Evolutionary conservation across 257 asterid genomes (phyloP).

Genomic region (Solanum etuberosum): DNA sequence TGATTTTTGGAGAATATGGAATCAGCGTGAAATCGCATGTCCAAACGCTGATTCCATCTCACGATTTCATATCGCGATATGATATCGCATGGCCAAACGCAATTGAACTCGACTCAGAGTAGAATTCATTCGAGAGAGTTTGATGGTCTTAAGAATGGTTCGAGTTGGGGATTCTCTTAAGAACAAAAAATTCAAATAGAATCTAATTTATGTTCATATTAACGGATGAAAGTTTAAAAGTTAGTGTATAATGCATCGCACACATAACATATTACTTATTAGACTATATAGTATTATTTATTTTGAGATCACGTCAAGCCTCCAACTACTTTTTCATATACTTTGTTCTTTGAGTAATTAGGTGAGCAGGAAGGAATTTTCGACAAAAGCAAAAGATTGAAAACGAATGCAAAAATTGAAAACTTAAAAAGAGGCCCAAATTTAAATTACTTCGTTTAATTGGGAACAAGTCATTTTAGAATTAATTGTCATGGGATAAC

Average conservation of each 20-base stretch:
- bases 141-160: too few relatives aligned
- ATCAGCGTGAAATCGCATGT: too few relatives aligned
- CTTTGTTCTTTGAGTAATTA: neutral
- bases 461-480: too few relatives aligned
- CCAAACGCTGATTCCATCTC: too few relatives aligned
- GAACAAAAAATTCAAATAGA: too few relatives aligned
- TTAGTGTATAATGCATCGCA: neutral
- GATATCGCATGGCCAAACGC: too few relatives aligned
- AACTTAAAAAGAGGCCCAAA: neutral
- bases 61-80: too few relatives aligned
- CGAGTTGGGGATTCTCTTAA: too few relatives aligned
- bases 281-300: neutral
- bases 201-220: too few relatives aligned
- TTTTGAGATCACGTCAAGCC: neutral
- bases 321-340: neutral
- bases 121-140: too few relatives aligned
- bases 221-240: neutral
- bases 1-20: too few relatives aligned
- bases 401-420: neutral
- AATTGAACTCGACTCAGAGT: neutral
- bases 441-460: neutral
- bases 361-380: neutral
- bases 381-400: neutral
- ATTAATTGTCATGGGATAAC: too few relatives aligned
- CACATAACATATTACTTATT: neutral